Base-by-base conservation (phyloP, 129 eudicot genomes). In the Flaveria trinervia region DNA sequence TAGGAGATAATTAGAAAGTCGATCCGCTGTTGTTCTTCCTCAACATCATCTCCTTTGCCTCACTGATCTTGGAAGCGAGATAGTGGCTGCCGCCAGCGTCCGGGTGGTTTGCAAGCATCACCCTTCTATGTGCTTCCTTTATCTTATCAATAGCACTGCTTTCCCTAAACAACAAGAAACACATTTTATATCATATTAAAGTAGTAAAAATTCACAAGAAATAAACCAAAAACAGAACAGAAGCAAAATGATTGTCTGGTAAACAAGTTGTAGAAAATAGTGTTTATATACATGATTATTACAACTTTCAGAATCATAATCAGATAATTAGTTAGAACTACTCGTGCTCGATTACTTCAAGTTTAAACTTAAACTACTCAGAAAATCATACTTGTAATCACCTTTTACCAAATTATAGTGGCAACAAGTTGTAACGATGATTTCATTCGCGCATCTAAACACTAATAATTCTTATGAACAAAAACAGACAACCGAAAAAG, bases 41-140 rank as follows among this genome's bases (percentile, higher is more conserved):
- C 41, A 86, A 72, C 88, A 90, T 45, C 76, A 90, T 62, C 20
- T 90, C 96, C 73, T 90, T 90, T 3, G 93, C 96, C 79, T 90
- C 89, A 9, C 89, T 86, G 36, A 90, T 86, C 78, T 90, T 90
- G 54, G 96, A 86, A 72, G 96, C 93, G 61, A 90, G 91, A 78
- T 86, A 90, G 67, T 90, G 96, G 69, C 91, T 88, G 9, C 93
- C 93, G 0, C 96, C 93, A 43, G 91, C 89, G 59, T 92, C 96
- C 13, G 92, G 95, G 83, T 89, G 95, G 81, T 92, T 89, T 10
- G 96, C 96, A 1, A 89, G 86, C 97, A 92, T 92, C 80, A 87
- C 89, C 78, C 87, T 82, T 83, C 93, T 75, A 71, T 89, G 95
- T 18, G 97, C 96, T 62, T 92, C 96, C 81, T 77, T 81, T 16